Evolutionary conservation across 768 basidiomycete genomes (phyloP).

Genomic region (Panus rudis): DNA sequence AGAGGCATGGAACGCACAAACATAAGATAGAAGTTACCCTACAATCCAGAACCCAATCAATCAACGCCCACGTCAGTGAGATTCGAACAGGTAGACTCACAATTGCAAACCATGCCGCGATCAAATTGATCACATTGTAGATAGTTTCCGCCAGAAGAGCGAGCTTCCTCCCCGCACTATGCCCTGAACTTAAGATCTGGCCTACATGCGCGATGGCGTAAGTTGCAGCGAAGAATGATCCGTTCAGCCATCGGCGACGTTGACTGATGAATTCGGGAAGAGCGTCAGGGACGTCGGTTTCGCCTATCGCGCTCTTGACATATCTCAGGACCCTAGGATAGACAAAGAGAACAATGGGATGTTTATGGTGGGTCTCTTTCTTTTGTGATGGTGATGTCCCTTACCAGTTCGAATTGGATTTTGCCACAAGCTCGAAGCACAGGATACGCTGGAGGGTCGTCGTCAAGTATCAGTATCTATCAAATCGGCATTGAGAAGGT

Average conservation of each 20-base stretch:
- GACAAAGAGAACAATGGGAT: background rate
- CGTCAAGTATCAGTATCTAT: constrained; percentile 10
- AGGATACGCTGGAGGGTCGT: constrained; percentile 80
- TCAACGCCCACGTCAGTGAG: background rate
- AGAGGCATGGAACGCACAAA: constrained; percentile 54
- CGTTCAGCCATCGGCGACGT: constrained; percentile 83
- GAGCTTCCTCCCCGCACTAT: constrained; percentile 69
- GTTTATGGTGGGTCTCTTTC: too few species aligned
- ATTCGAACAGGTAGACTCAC: constrained; percentile 36
- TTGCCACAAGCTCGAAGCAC: constrained; percentile 75
- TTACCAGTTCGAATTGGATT: constrained; percentile 72
- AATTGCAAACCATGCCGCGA: constrained; percentile 92
- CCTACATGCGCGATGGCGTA: constrained; percentile 88
- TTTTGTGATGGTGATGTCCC: constrained; percentile 21
- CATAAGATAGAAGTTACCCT: constrained; percentile 96
- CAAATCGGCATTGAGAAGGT: constrained; percentile 14
- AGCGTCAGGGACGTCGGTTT: constrained; percentile 91
- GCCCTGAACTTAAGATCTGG: constrained; percentile 74
- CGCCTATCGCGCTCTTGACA: constrained; percentile 87
- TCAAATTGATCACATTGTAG: constrained; percentile 81
- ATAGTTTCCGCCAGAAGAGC: constrained; percentile 73
- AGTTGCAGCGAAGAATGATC: constrained; percentile 91
- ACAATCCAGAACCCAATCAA: constrained; percentile 1
- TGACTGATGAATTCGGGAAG: constrained; percentile 93
- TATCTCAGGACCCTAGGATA: constrained; percentile 84